Base-by-base conservation (phyloP, 176 grass and related monocot species). In the Oryza australiensis region DNA sequence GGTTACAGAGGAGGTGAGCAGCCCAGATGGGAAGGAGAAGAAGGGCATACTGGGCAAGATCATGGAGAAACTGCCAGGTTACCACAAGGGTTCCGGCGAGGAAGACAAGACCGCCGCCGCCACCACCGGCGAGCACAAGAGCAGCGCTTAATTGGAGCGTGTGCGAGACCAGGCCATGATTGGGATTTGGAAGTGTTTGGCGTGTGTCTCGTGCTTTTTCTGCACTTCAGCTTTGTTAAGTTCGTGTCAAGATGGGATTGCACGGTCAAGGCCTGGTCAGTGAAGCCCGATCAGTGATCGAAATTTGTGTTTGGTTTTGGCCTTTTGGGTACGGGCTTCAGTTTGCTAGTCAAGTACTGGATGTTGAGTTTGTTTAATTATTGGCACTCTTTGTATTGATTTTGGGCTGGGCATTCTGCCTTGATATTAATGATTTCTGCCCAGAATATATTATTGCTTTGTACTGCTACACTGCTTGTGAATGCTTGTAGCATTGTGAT, bases 1-100 rank as follows among this genome's bases (percentile, higher is more conserved):
- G 13, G 49, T 14, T 35, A 3, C 34, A 4, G 89, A 88, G 72
- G 90, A 92, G 41, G 68, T 85, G 43, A 59, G 78, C 51, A 91
- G 78, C 67, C 81, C 90, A 1, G 90, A 94, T 63, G 80, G 57
- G 0, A 93, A 90, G 75, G 96, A 99, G 89, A 99, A 99, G 81
- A 99, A 96, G 70, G 91, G 97, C 2, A 27, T 99, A 5, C 89
- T 99, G 5, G 96, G 93, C 9, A 99, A 99, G 96, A 90, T 99
- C 82, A 99, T 99, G 93, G 96, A 95, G 64, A 99, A 94, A 75
- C 71, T 99, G 28, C 94, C 89, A 0, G 94, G 94, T 1, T 94
- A 97, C 68, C 65, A 87, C 84, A 99, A 93, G 83, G 4, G 64
- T 34, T 62, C 86, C 0, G 90, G 75, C 5, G 86, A 95, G 51